Evolutionary conservation across 345 rosid genomes (phyloP), one percentile per base, ranked within the genome.

Genomic region (Aegle marmelos): DNA sequence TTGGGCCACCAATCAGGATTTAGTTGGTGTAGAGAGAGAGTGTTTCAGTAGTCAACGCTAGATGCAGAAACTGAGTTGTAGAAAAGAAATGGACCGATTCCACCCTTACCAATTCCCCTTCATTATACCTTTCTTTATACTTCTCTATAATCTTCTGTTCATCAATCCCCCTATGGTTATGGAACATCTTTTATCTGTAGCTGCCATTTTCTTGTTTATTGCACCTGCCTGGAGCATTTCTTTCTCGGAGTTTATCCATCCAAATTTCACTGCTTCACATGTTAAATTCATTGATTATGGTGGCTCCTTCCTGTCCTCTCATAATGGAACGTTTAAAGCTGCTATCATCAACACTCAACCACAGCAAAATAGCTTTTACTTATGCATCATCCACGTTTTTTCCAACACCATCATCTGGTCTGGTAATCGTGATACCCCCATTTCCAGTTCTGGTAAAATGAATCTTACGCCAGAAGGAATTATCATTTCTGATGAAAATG

Each of bases 361-460:
- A 56, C 85, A 71, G 76, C 84, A 78, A 50, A 45, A 82, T 66
- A 76, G 65, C 76, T 94, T 85, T 80, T 94, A 91, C 90, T 85
- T 94, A 57, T 91, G 92, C 63, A 82, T 94, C 76, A 69, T 90
- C 79, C 98, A 93, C 21, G 90, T 80, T 17, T 85, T 63, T 2
- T 91, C 98, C 80, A 83, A 76, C 77, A 65, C 79, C 54, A 85
- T 91, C 73, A 86, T 93, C 80, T 95, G 98, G 98, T 86, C 98
- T 14, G 95, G 98, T 28, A 92, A 90, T 82, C 91, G 90, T n/a
- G 87, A 89, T 76, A 75, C 67, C 14, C 92, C 98, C 2, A 79
- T 95, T 84, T 88, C 97, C 0, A 80, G 58, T 50, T 85, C 94
- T 0, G 95, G 97, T 14, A 54, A 68, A 45, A 87, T 95, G 94